Percentiles rank a stretch among this genome's conserved stretches.
These are phyloP conservation scores for Myxozyma nipponensis DNA, from an alignment of 805 yeast genomes.

Conservation along the genomic window DNA sequence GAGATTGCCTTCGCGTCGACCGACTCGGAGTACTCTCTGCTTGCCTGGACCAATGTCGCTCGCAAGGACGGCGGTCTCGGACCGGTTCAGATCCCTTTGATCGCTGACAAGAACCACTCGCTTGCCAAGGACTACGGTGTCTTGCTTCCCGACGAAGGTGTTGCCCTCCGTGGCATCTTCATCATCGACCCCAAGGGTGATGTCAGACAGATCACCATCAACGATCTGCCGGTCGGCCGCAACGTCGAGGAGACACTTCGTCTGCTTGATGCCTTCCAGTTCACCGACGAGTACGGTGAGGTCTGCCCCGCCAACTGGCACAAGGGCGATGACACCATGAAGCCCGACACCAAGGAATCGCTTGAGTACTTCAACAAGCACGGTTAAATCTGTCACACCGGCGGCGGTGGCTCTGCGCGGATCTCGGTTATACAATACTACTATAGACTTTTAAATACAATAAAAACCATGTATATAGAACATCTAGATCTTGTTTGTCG, in stretches of 20 bases:
- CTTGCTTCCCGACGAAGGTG: conserved; percentile 90
- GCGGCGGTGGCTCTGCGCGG: no score
- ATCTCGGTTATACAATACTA: no score
- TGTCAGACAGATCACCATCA: conserved; percentile 95
- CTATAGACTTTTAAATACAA: no score
- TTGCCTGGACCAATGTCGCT: conserved; percentile 97
- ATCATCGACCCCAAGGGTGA: conserved; percentile 92
- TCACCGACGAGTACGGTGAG: conserved; percentile 98
- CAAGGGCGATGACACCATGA: conserved; percentile 89
- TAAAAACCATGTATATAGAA: no score
- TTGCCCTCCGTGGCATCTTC: conserved; percentile 97
- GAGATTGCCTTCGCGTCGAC: conserved; percentile 95
- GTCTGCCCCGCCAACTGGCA: conserved; percentile 99
- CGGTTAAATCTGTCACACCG: conserved; percentile 4
- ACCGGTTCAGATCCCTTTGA: conserved; percentile 85
- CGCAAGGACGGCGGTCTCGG: conserved; percentile 99
- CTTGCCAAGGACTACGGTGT: conserved; percentile 97
- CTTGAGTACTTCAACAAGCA: conserved; percentile 61
- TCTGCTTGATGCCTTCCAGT: conserved; percentile 98
- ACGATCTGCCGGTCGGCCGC: conserved; percentile 99
- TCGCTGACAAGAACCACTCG: conserved; percentile 96
- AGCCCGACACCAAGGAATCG: conserved; percentile 72
- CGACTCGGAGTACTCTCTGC: conserved; percentile 94
- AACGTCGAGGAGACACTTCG: conserved; percentile 97
- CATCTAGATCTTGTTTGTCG: no score